Evolutionary conservation across 306 rosid genomes (phyloP), one percentile per base, ranked within the genome.

Genomic region (Alnus rubra): DNA sequence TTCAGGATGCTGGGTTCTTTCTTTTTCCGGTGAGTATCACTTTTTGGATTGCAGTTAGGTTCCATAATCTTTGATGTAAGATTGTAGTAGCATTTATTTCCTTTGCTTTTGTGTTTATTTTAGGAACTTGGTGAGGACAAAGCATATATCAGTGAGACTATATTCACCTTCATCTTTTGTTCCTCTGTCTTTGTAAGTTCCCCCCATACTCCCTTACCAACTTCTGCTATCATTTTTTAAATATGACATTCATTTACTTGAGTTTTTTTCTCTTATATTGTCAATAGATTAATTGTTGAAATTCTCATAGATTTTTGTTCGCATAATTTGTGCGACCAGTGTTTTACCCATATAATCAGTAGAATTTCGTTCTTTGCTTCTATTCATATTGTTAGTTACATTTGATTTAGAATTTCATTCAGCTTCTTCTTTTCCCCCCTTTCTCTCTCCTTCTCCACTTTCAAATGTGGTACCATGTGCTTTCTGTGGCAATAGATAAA

Each of bases 1-100:
- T 90, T 75, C 98, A 90, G 82, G 98, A 94, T 87, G 79, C 88
- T 82, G 98, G 97, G 58, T 94, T 90, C 88, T 84, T 89, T 78
- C 78, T 94, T 73, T 88, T 94, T 49, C 97, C 95, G 74, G 97
- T 94, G 74, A 4, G 97, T 86, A 79, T 78, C 53, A 14, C 69
- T 80, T 35, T 69, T 8, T 10, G 53, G 63, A 9, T 68, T 39
- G 10, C 56, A 64, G 18, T 55, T 16, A 30, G 69, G 58, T 70
- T 30, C 7, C 48, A 51, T 69, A 37, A 48, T 70, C 5, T 19
- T 18, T 28, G 4, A 11, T 58, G 44, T 37, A 45, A 16, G 54
- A 42, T 79, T 72, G 9, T 56, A 55, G 48, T 74, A 28, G 31
- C 52, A 68, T 70, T 74, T 75, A 16, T 47, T 47, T 63, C 30